Evolutionary conservation across 2,329 filamentous ascomycete genomes (phyloP).

Genomic region (Emergomyces africanus): DNA sequence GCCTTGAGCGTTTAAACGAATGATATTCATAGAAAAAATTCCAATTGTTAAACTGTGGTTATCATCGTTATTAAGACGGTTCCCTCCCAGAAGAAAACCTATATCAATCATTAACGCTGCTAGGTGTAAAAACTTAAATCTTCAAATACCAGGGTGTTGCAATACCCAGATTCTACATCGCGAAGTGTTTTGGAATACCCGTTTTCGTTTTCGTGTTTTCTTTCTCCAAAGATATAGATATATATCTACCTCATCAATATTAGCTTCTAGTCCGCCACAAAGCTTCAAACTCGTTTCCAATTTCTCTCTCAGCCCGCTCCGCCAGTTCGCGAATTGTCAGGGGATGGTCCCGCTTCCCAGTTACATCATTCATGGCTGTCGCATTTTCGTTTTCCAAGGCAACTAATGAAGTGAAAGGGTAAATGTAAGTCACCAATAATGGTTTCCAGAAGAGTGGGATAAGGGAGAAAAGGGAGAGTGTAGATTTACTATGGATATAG

Average conservation of each 20-base stretch:
- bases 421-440: neutral
- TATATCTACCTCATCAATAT: neutral
- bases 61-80: neutral
- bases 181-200: too few species aligned
- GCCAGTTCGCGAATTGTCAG: constrained; percentile 14
- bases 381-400: constrained; percentile 23
- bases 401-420: neutral
- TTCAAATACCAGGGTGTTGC: too few species aligned
- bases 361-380: constrained; percentile 16
- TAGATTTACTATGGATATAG: constrained; percentile 41
- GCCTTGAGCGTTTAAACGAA: neutral
- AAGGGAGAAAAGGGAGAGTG: neutral
- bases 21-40: neutral
- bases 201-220: neutral
- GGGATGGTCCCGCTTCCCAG: constrained; percentile 16
- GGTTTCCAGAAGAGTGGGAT: neutral
- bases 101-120: neutral
- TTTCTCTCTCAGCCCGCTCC: constrained; percentile 17
- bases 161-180: neutral
- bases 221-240: neutral
- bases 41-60: neutral
- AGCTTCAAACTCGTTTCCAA: constrained; percentile 21
- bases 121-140: neutral
- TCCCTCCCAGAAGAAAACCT: neutral
- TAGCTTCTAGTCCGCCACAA: constrained; percentile 10